Conservation (phyloP, 805 yeast genomes). For the Pichia occidentalis region DNA sequence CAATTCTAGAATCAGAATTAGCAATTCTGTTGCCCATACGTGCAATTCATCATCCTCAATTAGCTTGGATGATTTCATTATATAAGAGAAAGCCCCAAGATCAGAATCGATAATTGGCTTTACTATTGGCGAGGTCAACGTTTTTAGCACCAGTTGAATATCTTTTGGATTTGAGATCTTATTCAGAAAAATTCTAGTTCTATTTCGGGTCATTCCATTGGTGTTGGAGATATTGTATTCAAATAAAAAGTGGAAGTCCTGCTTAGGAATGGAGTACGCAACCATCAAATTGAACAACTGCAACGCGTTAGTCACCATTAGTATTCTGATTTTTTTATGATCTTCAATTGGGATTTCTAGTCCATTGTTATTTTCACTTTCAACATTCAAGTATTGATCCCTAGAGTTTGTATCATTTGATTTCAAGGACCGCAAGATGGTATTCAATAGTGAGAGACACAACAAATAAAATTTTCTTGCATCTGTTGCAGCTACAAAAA, state of each 20-base stretch:
- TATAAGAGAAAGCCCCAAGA: slow-evolving; percentile 19
- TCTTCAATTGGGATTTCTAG: slow-evolving; percentile 28
- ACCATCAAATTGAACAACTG: slow-evolving; percentile 58
- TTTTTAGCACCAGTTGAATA: slow-evolving; percentile 39
- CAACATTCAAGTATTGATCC: slow-evolving; percentile 34
- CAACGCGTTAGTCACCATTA: slow-evolving; percentile 47
- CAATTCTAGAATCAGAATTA: slow-evolving; percentile 68
- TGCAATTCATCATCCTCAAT: slow-evolving; percentile 18
- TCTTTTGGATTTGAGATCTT: slow-evolving; percentile 51
- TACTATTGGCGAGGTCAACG: slow-evolving; percentile 43
- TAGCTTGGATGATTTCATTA: slow-evolving; percentile 21
- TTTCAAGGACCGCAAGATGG: slow-evolving; percentile 45
- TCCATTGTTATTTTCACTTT: slow-evolving; percentile 30
- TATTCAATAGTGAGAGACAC: slow-evolving; percentile 66
- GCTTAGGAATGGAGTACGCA: slow-evolving; percentile 58
- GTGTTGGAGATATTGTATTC: slow-evolving; percentile 31
- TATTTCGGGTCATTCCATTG: slow-evolving; percentile 28
- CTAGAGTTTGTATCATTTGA: slow-evolving; percentile 18
- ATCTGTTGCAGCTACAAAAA: slow-evolving; percentile 44
- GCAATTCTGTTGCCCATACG: slow-evolving; percentile 51
- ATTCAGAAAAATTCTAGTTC: slow-evolving; percentile 46
- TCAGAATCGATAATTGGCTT: slow-evolving; percentile 32
- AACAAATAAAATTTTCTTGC: slow-evolving; percentile 42
- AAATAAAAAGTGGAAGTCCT: slow-evolving; percentile 32
- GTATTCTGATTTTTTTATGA: slow-evolving; percentile 37